A percentile compares a stretch with the other conserved stretches of the same genome.
phyloP scores from a whole-genome alignment of 139 green algal genomes.

The Tetradesmus lagerheimii region DNA sequence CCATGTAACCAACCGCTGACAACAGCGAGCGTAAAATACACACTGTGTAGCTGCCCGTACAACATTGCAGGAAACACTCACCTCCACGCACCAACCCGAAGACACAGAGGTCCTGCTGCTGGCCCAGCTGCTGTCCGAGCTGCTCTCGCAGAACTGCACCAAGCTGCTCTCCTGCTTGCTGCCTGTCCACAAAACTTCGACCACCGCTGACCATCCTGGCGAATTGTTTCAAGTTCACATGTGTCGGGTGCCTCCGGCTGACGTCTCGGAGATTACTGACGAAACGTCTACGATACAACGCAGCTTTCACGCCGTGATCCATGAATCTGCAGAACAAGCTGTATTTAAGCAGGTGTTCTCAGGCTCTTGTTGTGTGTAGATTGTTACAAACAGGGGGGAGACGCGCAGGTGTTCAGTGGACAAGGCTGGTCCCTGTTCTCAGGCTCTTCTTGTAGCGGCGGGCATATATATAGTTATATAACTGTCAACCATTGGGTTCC shows the following conservation, averaged over 20 bases:
- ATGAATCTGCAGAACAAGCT: background rate
- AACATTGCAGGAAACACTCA: background rate
- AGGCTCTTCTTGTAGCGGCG: no score
- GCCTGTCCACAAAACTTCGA: background rate
- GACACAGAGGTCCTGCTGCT: background rate
- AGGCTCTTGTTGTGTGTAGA: no score
- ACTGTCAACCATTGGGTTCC: no score
- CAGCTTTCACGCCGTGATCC: background rate
- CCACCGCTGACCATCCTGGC: slow-evolving; percentile 24
- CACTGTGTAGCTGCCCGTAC: no score
- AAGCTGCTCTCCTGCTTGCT: slow-evolving; percentile 20
- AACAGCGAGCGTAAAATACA: no score
- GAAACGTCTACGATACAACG: background rate
- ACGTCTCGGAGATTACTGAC: background rate
- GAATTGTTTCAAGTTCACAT: background rate
- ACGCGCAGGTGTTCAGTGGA: no score
- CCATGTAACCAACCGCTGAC: background rate
- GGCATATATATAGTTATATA: no score
- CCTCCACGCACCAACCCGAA: slow-evolving; percentile 22
- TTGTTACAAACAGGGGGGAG: no score
- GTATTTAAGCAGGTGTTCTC: no score
- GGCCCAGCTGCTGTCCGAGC: background rate
- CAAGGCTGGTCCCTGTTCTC: no score
- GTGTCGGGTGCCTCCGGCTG: background rate
- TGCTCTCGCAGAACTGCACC: background rate